Conservation (phyloP, 1,139 yeast genomes). For the Yarrowia galli region DNA sequence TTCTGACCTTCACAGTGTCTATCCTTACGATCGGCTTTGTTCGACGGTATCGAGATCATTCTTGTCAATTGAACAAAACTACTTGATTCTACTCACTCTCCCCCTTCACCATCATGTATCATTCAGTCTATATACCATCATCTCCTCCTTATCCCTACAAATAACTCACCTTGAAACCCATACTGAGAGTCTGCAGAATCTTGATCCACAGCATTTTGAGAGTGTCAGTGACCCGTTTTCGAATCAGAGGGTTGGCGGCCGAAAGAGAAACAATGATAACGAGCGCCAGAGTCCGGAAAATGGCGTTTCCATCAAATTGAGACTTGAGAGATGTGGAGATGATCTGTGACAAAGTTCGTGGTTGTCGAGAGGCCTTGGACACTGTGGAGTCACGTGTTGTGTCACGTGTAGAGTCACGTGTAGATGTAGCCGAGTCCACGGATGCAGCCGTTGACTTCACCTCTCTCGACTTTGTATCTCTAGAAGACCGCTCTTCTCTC, state of each 20-base stretch:
- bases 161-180: conserved; percentile 39
- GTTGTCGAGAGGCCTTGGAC: conserved; percentile 2
- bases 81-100: no score
- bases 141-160: neutral
- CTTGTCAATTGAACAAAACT: no score
- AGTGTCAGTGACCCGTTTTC: conserved; percentile 6
- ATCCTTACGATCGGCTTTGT: no score
- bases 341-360: conserved; percentile 34
- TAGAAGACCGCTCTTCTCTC: neutral
- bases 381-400: neutral
- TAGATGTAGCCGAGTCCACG: neutral
- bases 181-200: conserved; percentile 31
- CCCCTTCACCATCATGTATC: no score
- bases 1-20: no score
- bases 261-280: conserved; percentile 26
- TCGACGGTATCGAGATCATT: no score
- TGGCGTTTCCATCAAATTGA: conserved; percentile 33
- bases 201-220: conserved; percentile 32
- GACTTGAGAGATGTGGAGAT: conserved; percentile 10
- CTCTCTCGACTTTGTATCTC: conserved; percentile 10
- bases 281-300: conserved; percentile 21
- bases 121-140: neutral
- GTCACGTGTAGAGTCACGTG: conserved; percentile 1
- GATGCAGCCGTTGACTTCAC: neutral
- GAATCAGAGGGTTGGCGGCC: conserved; percentile 29